Evolutionary conservation across 768 basidiomycete genomes (phyloP).

Genomic region (Chalciporus piperatus): DNA sequence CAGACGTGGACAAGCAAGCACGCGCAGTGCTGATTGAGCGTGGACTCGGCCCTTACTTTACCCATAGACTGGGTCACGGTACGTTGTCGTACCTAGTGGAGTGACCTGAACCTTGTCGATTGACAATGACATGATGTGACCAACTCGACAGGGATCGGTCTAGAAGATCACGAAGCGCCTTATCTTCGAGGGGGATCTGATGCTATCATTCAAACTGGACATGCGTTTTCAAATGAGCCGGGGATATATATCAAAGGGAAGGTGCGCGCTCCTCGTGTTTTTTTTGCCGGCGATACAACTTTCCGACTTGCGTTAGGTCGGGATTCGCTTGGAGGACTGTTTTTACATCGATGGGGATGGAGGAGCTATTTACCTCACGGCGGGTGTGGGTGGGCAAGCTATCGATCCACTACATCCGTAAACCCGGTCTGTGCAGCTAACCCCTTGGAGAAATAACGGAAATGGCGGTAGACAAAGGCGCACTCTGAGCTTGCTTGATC

Average conservation of each 20-base stretch:
- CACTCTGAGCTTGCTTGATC: conserved; percentile 1
- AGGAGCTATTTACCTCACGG: conserved; percentile 56
- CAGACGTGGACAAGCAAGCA: conserved; percentile 62
- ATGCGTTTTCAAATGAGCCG: conserved; percentile 83
- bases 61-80: conserved; percentile 83
- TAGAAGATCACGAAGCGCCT: conserved; percentile 80
- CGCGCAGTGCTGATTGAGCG: conserved; percentile 43
- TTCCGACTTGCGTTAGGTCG: conserved; percentile 45
- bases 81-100: conserved; percentile 16
- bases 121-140: conserved; percentile 12
- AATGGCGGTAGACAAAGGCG: conserved; percentile 9
- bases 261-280: conserved; percentile 34
- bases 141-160: conserved; percentile 63
- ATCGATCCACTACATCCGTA: conserved; percentile 35
- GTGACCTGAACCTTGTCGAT: conserved; percentile 12
- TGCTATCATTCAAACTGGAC: conserved; percentile 55
- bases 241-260: conserved; percentile 70
- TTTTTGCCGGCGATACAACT: conserved; percentile 4
- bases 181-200: conserved; percentile 73
- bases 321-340: conserved; percentile 83
- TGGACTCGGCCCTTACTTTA: conserved; percentile 61
- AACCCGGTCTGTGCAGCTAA: conserved; percentile 4
- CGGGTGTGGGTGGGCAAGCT: conserved; percentile 59
- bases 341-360: conserved; percentile 64
- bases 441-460: conserved; percentile 20